A percentile compares a stretch with the other conserved stretches of the same genome.
phyloP scores from a whole-genome alignment of 495 filamentous ascomycete genomes.

The Schizothecium vesticola region DNA sequence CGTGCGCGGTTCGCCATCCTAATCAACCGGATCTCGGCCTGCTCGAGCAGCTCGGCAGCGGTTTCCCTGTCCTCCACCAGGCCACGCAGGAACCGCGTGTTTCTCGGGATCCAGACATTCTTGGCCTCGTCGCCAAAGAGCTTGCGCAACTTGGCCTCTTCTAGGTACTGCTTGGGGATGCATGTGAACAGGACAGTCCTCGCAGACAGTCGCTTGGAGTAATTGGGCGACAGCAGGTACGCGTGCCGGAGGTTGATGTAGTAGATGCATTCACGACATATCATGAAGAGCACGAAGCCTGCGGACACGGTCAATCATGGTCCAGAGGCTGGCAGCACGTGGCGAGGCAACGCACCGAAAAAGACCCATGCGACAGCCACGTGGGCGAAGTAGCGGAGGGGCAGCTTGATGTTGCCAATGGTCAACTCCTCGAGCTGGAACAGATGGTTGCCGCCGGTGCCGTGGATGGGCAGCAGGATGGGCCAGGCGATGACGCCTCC shows the following conservation, averaged over 20 bases:
- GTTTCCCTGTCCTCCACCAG: slow-evolving; percentile 57
- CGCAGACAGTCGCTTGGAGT: slow-evolving; percentile 60
- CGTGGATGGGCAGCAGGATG: slow-evolving; percentile 72
- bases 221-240: slow-evolving; percentile 64
- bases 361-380: slow-evolving; percentile 57
- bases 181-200: slow-evolving; percentile 66
- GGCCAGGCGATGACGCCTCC: slow-evolving; percentile 71
- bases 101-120: slow-evolving; percentile 57
- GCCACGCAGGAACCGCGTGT: slow-evolving; percentile 50
- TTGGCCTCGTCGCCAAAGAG: slow-evolving; percentile 56
- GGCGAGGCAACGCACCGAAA: slow-evolving; percentile 46
- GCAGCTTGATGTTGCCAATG: slow-evolving; percentile 59
- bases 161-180: slow-evolving; percentile 55
- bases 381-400: slow-evolving; percentile 56
- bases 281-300: slow-evolving; percentile 62
- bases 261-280: slow-evolving; percentile 63
- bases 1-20: slow-evolving; percentile 53
- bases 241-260: slow-evolving; percentile 66
- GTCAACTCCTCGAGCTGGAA: slow-evolving; percentile 57
- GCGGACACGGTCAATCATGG: neutral
- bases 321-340: neutral
- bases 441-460: slow-evolving; percentile 58
- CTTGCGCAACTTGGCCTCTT: slow-evolving; percentile 50
- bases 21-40: slow-evolving; percentile 61
- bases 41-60: slow-evolving; percentile 56